Conservation (phyloP, 75 land plant genomes). For the Pinus albicaulis region DNA sequence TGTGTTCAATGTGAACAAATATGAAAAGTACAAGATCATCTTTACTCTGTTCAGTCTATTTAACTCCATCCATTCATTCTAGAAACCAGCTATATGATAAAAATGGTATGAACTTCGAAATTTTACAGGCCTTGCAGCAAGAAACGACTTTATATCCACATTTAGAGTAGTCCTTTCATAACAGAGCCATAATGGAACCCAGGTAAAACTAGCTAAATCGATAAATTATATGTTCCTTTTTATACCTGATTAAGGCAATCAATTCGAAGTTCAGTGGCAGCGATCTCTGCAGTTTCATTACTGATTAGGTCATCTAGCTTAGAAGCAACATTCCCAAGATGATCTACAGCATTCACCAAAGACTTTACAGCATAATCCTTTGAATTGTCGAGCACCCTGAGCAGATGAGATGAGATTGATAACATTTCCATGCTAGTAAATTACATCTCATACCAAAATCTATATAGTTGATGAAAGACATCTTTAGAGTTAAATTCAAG, state of each 20-base stretch:
- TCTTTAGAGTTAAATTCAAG: background rate
- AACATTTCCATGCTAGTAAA: background rate
- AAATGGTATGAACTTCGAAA: background rate
- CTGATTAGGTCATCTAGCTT: constrained; percentile 34
- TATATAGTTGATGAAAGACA: background rate
- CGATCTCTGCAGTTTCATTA: constrained; percentile 26
- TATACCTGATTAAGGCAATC: constrained; percentile 41
- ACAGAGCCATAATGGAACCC: background rate
- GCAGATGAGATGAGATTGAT: background rate
- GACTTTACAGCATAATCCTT: constrained; percentile 57
- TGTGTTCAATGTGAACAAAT: background rate
- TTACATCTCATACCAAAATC: background rate
- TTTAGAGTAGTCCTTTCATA: background rate
- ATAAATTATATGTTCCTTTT: background rate
- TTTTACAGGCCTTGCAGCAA: background rate
- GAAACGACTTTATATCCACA: background rate
- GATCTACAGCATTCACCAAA: constrained; percentile 56
- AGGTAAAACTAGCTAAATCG: background rate
- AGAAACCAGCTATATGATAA: background rate
- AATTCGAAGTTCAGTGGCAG: constrained; percentile 32
- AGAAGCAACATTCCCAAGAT: constrained; percentile 49
- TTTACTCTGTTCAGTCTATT: background rate
- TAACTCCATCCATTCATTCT: background rate
- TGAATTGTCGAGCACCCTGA: constrained; percentile 45
- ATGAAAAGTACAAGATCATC: background rate